phyloP scores from a whole-genome alignment of 345 rosid genomes.

The Kandelia obovata region DNA sequence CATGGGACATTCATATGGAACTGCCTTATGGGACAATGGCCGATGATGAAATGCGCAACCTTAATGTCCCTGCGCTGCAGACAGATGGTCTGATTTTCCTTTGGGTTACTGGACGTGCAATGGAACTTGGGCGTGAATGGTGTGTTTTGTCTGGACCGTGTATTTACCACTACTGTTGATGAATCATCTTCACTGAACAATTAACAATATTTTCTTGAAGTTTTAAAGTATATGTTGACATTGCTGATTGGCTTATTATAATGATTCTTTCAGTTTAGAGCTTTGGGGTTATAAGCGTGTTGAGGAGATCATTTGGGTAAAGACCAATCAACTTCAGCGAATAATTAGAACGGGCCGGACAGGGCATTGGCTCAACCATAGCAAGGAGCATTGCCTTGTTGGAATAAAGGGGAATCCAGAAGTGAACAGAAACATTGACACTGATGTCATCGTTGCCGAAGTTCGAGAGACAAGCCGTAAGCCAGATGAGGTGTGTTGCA shows the following conservation, averaged over 20 bases:
- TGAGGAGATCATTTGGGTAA: constrained; percentile 96
- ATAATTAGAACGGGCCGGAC: constrained; percentile 98
- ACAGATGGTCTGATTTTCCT: constrained; percentile 97
- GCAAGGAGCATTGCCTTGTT: constrained; percentile 98
- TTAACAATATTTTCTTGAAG: background rate
- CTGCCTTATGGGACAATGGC: constrained; percentile 99
- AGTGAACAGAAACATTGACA: constrained; percentile 94
- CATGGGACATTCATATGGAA: constrained; percentile 99
- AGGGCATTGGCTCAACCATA: constrained; percentile 98
- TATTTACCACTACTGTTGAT: background rate
- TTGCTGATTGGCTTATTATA: background rate
- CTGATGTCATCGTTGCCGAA: constrained; percentile 97
- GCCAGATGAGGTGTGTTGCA: constrained; percentile 89
- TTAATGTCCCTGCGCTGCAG: constrained; percentile 96
- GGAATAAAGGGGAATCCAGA: constrained; percentile 94
- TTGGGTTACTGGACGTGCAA: constrained; percentile 99
- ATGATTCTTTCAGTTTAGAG: constrained; percentile 60
- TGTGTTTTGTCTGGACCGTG: constrained; percentile 15
- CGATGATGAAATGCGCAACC: constrained; percentile 97
- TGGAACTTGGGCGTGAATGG: constrained; percentile 99
- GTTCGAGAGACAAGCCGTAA: constrained; percentile 98
- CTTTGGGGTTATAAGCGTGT: constrained; percentile 96
- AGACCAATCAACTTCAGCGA: constrained; percentile 95
- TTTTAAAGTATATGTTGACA: background rate
- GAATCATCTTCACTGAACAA: background rate